phyloP scores from a whole-genome alignment of 305 asterid genomes.

The Fraxinus dipetala region DNA sequence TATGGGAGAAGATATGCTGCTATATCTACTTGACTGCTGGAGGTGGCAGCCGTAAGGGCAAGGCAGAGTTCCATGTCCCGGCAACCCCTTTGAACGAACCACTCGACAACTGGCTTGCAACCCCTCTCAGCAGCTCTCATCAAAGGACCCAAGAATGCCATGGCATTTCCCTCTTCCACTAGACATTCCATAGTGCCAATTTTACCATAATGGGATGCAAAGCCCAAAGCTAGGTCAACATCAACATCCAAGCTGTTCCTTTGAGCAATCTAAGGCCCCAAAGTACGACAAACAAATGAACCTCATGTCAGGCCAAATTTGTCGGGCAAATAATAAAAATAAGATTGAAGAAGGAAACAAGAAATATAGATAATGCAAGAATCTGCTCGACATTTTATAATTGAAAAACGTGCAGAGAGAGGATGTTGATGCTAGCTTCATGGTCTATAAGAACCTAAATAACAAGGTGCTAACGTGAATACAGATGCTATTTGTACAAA shows the following conservation, averaged over 20 bases:
- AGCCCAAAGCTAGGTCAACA: conserved; percentile 88
- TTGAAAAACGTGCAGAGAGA: background rate
- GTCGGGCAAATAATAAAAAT: background rate
- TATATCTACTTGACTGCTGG: conserved; percentile 73
- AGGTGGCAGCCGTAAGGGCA: conserved; percentile 92
- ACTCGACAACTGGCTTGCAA: conserved; percentile 76
- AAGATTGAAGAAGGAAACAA: background rate
- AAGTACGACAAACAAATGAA: conserved; percentile 9
- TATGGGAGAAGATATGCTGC: conserved; percentile 85
- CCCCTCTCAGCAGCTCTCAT: conserved; percentile 98
- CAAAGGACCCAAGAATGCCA: conserved; percentile 89
- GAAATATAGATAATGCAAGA: background rate
- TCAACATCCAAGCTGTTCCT: conserved; percentile 97
- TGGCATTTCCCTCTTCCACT: conserved; percentile 89
- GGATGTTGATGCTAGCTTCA: background rate
- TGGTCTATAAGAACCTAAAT: background rate
- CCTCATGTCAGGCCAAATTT: background rate
- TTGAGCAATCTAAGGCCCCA: conserved; percentile 73
- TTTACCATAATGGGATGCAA: conserved; percentile 91
- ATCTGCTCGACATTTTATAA: background rate
- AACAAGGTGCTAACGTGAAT: background rate
- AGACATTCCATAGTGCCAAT: conserved; percentile 91
- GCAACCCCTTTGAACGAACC: conserved; percentile 89
- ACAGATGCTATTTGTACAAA: background rate
- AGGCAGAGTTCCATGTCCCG: conserved; percentile 96